These are phyloP conservation scores for Calocybe cyanea DNA, from an alignment of 768 basidiomycete genomes.

Conservation along the genomic window DNA sequence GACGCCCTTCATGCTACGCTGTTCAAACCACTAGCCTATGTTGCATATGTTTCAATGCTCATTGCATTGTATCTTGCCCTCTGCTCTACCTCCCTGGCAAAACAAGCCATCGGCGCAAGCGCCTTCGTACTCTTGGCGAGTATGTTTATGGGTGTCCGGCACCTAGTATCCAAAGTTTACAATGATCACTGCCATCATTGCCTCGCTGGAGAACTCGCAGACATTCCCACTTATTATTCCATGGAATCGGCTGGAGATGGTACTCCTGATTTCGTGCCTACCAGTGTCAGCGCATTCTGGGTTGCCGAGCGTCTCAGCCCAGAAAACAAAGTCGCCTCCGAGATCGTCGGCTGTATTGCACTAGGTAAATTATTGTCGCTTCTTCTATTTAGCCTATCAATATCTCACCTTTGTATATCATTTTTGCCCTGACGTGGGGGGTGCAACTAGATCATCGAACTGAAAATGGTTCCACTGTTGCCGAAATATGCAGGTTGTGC, in stretches of 20 bases:
- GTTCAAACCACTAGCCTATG: constrained; percentile 8
- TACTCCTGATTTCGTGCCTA: neutral
- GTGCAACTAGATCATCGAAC: too few species aligned
- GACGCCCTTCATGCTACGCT: constrained; percentile 9
- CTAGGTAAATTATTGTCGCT: constrained; percentile 13
- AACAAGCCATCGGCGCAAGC: neutral
- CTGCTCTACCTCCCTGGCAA: neutral
- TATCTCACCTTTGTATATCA: too few species aligned
- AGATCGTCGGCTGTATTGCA: constrained; percentile 19
- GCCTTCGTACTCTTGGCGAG: constrained; percentile 1
- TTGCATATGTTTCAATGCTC: constrained; percentile 11
- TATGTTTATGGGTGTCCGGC: constrained; percentile 12
- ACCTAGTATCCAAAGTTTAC: constrained; percentile 7
- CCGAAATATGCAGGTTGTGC: too few species aligned
- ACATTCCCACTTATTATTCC: constrained; percentile 17
- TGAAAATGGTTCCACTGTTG: too few species aligned
- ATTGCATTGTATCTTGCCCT: constrained; percentile 1
- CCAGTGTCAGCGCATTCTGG: constrained; percentile 20
- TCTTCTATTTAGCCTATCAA: too few species aligned
- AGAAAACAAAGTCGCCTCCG: constrained; percentile 2
- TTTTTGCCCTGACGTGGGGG: too few species aligned
- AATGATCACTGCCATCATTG: constrained; percentile 1
- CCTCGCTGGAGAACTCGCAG: constrained; percentile 17
- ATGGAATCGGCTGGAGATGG: neutral
- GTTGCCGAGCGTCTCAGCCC: constrained; percentile 17